Evolutionary conservation across 2,329 filamentous ascomycete species (phyloP), one percentile per base, ranked within the genome.

Genomic region (Neospermospora avenae): DNA sequence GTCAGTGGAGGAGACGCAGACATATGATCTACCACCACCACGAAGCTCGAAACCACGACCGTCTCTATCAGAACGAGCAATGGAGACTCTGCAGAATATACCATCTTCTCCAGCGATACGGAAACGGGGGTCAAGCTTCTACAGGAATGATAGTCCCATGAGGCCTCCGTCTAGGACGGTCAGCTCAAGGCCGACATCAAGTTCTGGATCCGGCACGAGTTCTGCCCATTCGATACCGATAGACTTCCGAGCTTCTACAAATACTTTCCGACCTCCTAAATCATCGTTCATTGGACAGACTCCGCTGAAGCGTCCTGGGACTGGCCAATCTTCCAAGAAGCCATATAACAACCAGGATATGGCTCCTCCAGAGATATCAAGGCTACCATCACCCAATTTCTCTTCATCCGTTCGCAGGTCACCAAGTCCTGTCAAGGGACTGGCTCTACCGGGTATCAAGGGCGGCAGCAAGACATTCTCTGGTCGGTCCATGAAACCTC

Each of bases 31-130:
- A 25, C 44, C 60, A 37, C 44, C 60, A 37, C 51, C 28, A 31
- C 51, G 56, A 53, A 65, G 62, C 39, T 53, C 49, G 55, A 65
- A 62, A 53, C 57, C 68, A 48, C 63, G 70, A 16, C 79, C 83
- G 55, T 93, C 90, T 0, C 78, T 97, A 3, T 86, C 89, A 0
- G 93, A 97, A 68, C 81, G 93, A 60, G 96, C 93, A 0, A 87
- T 96, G 44, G 91, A 96, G 72, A 96, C 91, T 0, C 77, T 97
- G 5, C 83, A 91, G 3, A 84, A 86, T 49, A 78, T 96, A 31
- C 90, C 92, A 0, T 85, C 90, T 0, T 95, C 92, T 0, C 92
- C 93, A 4, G 84, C 84, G 0, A 74, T 89, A 48, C 84, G 81
- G 55, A 84, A 84, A 60, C 84, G 86, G 57, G 78, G 82, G 8